Base-by-base conservation (phyloP, 164 flowering plant species). In the Protea cynaroides region DNA sequence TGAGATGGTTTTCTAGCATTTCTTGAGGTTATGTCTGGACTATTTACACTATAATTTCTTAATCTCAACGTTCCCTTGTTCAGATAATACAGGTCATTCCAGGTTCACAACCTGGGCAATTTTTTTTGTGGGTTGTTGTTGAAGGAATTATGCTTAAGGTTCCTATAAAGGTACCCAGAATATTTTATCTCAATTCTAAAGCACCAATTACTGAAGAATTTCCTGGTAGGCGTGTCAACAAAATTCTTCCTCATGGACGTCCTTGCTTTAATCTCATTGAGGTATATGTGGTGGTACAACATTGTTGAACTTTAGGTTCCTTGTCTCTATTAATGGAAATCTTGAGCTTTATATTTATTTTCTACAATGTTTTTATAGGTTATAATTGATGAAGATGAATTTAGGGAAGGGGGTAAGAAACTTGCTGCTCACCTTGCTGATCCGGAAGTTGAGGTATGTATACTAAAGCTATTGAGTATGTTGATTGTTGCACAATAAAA, bases 401-500 rank as follows among this genome's bases (percentile, higher is more conserved):
- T 86, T 69, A 86, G 65, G 75, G 73, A 71, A 49, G 96, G 87
- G 70, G 83, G 88, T 77, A 86, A 79, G 74, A 95, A 87, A 66
- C 86, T 95, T 68, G 88, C 84, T 22, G 92, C 97, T 73, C 96
- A 88, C 68, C 86, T 95, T 62, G 94, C 96, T 34, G 97, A 95
- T 80, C 99, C 99, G 18, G 97, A 95, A 88, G 85, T 92, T 73
- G 99, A 94, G 97, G 99, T 94, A 79, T 76, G 34, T 59, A 17
- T 44, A 46, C 19, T 52, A 7, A n/a, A 60, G 24, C 15, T 12
- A 25, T 50, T 40, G 3, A 25, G 38, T 49, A 12, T 15, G 7
- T 44, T 68, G 46, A 49, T 22, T 37, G 37, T 59, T 29, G 63
- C 58, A 1, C 36, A 52, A 49, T 29, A 49, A 58, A 22, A 6